A percentile compares a stretch with the other conserved stretches of the same genome.
These are phyloP conservation scores for Pythium pectinolyticum DNA, from an alignment of 352 stramenopile genomes.

Conservation along the genomic window DNA sequence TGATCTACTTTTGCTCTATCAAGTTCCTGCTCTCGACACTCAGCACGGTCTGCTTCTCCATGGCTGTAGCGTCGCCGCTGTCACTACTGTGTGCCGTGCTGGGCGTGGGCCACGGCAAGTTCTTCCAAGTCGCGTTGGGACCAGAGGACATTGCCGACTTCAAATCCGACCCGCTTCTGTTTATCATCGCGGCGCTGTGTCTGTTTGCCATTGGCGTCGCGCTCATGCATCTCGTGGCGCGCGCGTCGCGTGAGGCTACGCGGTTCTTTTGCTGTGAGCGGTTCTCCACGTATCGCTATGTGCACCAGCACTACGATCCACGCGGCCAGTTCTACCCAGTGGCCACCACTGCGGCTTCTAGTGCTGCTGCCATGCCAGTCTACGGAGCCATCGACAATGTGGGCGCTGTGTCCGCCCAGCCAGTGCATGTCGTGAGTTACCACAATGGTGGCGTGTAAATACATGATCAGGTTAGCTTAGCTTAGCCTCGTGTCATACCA, in stretches of 20 bases:
- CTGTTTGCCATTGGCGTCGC: constrained; percentile 54
- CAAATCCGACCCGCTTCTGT: constrained; percentile 38
- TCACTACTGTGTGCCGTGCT: constrained; percentile 34
- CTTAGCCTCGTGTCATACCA: too few relatives aligned
- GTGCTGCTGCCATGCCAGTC: background rate
- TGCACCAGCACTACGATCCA: constrained; percentile 36
- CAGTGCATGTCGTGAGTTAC: constrained; percentile 4
- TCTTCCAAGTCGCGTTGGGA: constrained; percentile 30
- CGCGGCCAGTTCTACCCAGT: constrained; percentile 8
- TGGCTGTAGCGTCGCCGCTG: constrained; percentile 34
- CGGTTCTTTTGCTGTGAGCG: constrained; percentile 69
- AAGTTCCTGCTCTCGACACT: constrained; percentile 53
- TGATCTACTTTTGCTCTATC: constrained; percentile 65
- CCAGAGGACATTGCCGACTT: constrained; percentile 32
- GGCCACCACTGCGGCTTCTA: background rate
- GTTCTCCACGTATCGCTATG: constrained; percentile 54
- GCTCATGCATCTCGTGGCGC: constrained; percentile 53
- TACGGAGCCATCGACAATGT: constrained; percentile 13
- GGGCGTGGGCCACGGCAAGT: constrained; percentile 18
- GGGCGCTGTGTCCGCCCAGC: constrained; percentile 1
- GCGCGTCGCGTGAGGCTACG: constrained; percentile 44
- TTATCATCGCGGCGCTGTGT: constrained; percentile 41
- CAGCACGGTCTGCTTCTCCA: constrained; percentile 33
- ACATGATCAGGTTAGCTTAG: constrained; percentile 1
- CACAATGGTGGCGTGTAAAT: background rate